phyloP scores from a whole-genome alignment of 371 early-diverging fungal genomes.

The Paramicrosporidium saccamoebae region DNA sequence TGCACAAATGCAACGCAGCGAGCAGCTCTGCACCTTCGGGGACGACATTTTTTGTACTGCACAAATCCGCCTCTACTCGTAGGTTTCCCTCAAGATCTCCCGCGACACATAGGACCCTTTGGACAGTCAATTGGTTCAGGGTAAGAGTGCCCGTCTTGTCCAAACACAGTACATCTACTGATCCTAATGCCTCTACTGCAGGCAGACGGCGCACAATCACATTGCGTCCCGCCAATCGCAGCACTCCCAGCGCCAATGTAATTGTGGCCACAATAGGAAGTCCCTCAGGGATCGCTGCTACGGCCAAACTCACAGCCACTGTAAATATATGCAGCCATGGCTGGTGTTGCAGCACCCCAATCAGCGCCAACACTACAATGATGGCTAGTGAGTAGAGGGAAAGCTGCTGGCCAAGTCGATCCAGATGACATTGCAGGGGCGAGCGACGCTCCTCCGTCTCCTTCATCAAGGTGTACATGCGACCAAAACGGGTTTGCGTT shows the following conservation, averaged over 20 bases:
- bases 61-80: too few relatives aligned
- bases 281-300: constrained; percentile 83
- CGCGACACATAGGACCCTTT: too few relatives aligned
- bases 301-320: constrained; percentile 42
- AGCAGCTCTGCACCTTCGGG: too few relatives aligned
- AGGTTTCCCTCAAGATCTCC: too few relatives aligned
- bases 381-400: too few relatives aligned
- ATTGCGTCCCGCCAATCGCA: constrained; percentile 42
- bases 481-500: constrained; percentile 62
- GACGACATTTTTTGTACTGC: too few relatives aligned
- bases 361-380: constrained; percentile 27
- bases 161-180: constrained; percentile 66
- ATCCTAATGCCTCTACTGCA: constrained; percentile 57
- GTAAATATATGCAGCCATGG: constrained; percentile 15
- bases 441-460: constrained; percentile 21
- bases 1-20: too few relatives aligned
- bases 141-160: constrained; percentile 57
- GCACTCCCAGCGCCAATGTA: constrained; percentile 70
- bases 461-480: constrained; percentile 48
- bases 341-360: too few relatives aligned
- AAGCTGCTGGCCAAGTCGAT: constrained; percentile 27
- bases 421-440: constrained; percentile 32
- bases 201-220: constrained; percentile 61
- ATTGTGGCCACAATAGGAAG: constrained; percentile 56
- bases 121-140: too few relatives aligned